Evolutionary conservation across 495 filamentous ascomycete species (phyloP).

Genomic region (Penicillium verhagenii): DNA sequence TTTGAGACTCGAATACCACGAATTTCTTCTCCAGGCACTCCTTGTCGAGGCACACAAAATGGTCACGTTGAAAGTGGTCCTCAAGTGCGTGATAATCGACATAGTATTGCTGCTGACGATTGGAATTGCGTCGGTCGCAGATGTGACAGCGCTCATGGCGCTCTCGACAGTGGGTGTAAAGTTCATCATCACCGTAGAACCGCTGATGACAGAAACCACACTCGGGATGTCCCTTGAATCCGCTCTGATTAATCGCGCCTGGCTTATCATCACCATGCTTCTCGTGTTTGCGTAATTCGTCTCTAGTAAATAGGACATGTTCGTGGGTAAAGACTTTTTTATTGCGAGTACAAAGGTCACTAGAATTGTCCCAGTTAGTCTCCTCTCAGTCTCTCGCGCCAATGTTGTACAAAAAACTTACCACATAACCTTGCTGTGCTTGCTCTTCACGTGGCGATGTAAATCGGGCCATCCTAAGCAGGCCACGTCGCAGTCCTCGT

Average conservation of each 20-base stretch:
- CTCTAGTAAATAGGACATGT: conserved; percentile 86
- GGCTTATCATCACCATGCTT: conserved; percentile 87
- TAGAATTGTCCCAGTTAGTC: conserved; percentile 20
- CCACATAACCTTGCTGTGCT: conserved; percentile 89
- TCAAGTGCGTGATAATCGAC: conserved; percentile 81
- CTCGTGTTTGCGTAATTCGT: conserved; percentile 83
- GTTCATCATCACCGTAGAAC: conserved; percentile 95
- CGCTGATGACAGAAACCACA: conserved; percentile 89
- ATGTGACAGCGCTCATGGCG: conserved; percentile 94
- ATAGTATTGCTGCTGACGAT: conserved; percentile 82
- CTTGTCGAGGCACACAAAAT: conserved; percentile 79
- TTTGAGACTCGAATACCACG: conserved; percentile 90
- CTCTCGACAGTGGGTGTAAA: conserved; percentile 87
- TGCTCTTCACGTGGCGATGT: conserved; percentile 80
- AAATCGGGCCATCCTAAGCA: conserved; percentile 92
- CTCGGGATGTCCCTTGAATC: conserved; percentile 93
- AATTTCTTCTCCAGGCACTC: conserved; percentile 97
- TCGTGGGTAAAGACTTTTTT: conserved; percentile 99
- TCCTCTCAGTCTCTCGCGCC: background rate
- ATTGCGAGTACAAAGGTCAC: conserved; percentile 86
- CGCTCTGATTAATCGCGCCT: conserved; percentile 86
- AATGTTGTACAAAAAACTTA: conserved; percentile 33
- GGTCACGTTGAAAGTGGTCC: conserved; percentile 80
- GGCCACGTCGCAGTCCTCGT: conserved; percentile 78
- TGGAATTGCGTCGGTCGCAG: conserved; percentile 72